phyloP scores from a whole-genome alignment of 2,329 filamentous ascomycete genomes.

The Monilinia aucupariae region DNA sequence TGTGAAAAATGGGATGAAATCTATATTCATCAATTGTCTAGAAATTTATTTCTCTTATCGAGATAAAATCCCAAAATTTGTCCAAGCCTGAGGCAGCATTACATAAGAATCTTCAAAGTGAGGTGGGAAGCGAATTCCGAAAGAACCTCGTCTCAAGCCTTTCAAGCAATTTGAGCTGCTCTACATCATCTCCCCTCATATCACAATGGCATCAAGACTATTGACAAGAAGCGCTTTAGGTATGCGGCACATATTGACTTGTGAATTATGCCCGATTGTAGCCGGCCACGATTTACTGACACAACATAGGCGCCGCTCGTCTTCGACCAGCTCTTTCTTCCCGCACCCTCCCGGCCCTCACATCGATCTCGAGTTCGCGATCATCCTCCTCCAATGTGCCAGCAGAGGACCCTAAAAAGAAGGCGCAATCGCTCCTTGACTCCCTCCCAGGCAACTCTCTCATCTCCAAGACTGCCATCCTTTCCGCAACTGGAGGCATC shows the following conservation, averaged over 20 bases:
- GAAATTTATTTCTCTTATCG: conserved; percentile 15
- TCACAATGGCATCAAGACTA: conserved; percentile 88
- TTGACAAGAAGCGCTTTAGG: conserved; percentile 92
- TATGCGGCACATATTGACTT: conserved; percentile 50
- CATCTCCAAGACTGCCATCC: conserved; percentile 92
- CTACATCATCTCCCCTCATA: conserved; percentile 51
- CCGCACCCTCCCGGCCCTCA: conserved; percentile 69
- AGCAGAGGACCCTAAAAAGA: conserved; percentile 86
- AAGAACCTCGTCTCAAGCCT: conserved; percentile 27
- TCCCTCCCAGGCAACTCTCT: conserved; percentile 86
- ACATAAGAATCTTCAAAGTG: conserved; percentile 11
- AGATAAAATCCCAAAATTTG: conserved; percentile 15
- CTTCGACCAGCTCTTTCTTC: conserved; percentile 76
- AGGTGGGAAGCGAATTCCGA: conserved; percentile 25
- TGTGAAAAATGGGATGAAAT: conserved; percentile 17
- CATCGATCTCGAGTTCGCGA: conserved; percentile 60
- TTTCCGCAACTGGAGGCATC: conserved; percentile 85
- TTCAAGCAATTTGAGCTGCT: conserved; percentile 32
- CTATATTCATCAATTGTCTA: not conserved
- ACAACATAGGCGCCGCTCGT: conserved; percentile 68
- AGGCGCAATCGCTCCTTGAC: conserved; percentile 93
- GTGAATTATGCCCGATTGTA: conserved; percentile 24
- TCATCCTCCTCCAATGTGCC: conserved; percentile 72
- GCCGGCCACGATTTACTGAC: conserved; percentile 30
- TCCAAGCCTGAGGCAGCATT: conserved; percentile 1